Conservation (phyloP, 2,329 filamentous ascomycete genomes). For the Pseudogymnoascus sp. region DNA sequence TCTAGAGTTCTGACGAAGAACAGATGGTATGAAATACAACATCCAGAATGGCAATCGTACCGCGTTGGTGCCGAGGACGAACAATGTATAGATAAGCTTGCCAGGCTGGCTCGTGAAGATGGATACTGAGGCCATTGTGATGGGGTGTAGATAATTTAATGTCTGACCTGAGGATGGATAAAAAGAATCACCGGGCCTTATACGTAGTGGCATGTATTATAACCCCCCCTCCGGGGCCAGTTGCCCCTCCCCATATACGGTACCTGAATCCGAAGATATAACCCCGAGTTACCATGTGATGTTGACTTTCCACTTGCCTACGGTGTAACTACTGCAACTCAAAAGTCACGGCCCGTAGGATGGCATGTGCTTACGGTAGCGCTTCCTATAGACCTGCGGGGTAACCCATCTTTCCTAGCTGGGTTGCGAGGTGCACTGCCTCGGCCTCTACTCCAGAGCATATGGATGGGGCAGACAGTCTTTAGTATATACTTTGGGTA, state of each 20-base stretch:
- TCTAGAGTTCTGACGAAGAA: not conserved
- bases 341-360: not conserved
- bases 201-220: too few relatives aligned
- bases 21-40: not conserved
- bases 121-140: not conserved
- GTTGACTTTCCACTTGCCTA: not conserved
- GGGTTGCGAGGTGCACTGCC: not conserved
- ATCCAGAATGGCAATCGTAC: not conserved
- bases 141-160: too few relatives aligned
- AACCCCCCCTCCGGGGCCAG: too few relatives aligned
- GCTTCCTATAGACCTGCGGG: not conserved
- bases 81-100: not conserved
- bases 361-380: not conserved
- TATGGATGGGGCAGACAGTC: not conserved
- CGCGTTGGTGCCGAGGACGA: not conserved
- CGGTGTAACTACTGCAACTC: not conserved
- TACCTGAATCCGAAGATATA: not conserved
- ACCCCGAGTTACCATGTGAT: not conserved
- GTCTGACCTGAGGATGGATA: too few relatives aligned
- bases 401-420: not conserved
- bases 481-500: not conserved
- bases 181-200: too few relatives aligned
- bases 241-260: not conserved
- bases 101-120: not conserved
- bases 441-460: not conserved